Evolutionary conservation across 106 monocot species (phyloP), one percentile per base, ranked within the genome.

Genomic region (Vanilla planifolia): DNA sequence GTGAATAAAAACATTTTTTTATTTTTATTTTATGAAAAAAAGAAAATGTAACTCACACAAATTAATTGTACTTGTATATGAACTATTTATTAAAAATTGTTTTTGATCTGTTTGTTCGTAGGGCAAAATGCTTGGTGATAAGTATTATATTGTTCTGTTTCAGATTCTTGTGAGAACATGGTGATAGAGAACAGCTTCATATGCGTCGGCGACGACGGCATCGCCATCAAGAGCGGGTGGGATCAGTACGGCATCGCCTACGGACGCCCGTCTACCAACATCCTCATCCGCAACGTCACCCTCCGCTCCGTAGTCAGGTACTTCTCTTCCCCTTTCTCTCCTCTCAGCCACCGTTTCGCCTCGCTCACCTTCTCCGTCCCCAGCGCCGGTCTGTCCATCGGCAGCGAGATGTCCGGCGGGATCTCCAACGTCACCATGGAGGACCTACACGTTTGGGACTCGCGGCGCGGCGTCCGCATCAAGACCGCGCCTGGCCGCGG

Each of bases 361-460:
- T 28, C 24, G 26, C 29, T 15, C 22, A 61, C 43, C 67, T 27
- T 82, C 77, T 67, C 43, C 67, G 28, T 82, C 77, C 1, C 7
- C 43, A 63, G 92, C 76, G 92, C 92, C 62, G 86, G 92, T 23
- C 55, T 92, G 48, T 92, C 92, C 33, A 92, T 92, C 25, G 92
- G 92, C 62, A 92, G 92, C 45, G 92, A 92, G 68, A 89, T 95
- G 94, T 95, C 94, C n/a, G 94, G 94, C 23, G 94, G 94, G 1
- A 71, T 89, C 16, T 75, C 86, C 29, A 83, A 86, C 29, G 51
- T 92, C 17, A 86, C 75, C 1, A 61, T 87, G 17, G 80, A 92
- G 51, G 80, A 84, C 61, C 41, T 86, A 13, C 72, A 26, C 33
- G 51, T 92, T 4, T 87, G 83, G 83, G 67, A 69, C 22, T 80